These are phyloP conservation scores for Mycena indigotica DNA, from an alignment of 768 basidiomycete genomes.

Conservation along the genomic window DNA sequence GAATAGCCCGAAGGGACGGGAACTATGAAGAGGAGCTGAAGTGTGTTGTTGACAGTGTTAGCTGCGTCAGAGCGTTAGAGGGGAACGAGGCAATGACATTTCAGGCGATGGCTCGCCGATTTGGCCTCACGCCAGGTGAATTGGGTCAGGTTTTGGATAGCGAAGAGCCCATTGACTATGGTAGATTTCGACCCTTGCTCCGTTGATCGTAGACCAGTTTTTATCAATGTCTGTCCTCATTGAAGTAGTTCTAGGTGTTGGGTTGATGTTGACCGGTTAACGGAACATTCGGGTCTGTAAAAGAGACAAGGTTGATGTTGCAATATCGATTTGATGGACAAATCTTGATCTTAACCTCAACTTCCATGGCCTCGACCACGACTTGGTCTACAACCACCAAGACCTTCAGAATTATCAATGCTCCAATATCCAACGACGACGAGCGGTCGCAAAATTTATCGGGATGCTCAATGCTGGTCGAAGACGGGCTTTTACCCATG, in stretches of 20 bases:
- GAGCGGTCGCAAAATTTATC: background rate
- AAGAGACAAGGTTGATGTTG: too few relatives aligned
- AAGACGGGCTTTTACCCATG: constrained; percentile 10
- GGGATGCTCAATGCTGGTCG: constrained; percentile 18
- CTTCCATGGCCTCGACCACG: background rate
- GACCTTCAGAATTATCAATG: constrained; percentile 11
- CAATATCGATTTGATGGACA: too few relatives aligned
- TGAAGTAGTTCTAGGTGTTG: too few relatives aligned
- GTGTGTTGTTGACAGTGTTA: background rate
- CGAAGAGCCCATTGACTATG: constrained; percentile 5
- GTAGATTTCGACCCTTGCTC: background rate
- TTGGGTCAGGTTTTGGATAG: constrained; percentile 10
- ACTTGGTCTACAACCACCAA: constrained; percentile 6
- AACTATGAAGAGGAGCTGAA: constrained; percentile 2
- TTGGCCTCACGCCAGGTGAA: constrained; percentile 2
- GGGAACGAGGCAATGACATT: constrained; percentile 14
- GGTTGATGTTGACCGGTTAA: too few relatives aligned
- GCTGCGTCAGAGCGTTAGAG: constrained; percentile 12
- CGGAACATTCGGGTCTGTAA: too few relatives aligned
- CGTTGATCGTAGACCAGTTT: too few relatives aligned
- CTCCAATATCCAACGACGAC: constrained; percentile 4
- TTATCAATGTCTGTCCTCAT: too few relatives aligned
- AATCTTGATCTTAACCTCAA: background rate
- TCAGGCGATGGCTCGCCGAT: constrained; percentile 1
- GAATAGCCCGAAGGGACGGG: constrained; percentile 5